phyloP scores from a whole-genome alignment of 1,139 yeast species.

The Taiozyma sp. region DNA sequence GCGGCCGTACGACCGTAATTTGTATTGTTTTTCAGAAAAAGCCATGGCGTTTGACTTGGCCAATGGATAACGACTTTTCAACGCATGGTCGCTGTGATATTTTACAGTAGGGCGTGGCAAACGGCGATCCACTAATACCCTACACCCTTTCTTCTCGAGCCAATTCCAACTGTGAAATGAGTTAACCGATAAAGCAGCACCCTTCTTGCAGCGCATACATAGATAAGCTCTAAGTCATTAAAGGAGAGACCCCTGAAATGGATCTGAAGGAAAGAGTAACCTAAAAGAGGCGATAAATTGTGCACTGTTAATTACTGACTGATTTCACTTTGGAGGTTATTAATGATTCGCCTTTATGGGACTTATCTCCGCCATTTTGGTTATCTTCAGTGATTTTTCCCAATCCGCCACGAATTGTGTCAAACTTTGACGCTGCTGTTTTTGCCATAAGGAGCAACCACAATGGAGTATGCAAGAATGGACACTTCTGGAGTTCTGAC shows the following conservation, averaged over 20 bases:
- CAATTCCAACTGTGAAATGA: no score
- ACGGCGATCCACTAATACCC: background rate
- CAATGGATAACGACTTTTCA: background rate
- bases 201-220: no score
- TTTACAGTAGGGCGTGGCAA: background rate
- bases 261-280: no score
- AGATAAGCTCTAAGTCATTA: no score
- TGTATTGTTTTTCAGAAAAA: background rate
- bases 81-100: background rate
- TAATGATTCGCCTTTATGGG: background rate
- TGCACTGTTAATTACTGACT: no score
- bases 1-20: background rate
- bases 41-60: background rate
- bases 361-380: background rate
- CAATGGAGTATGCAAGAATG: background rate
- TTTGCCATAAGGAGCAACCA: constrained; percentile 2
- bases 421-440: constrained; percentile 3
- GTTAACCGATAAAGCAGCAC: no score
- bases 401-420: constrained; percentile 1
- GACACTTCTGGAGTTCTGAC: background rate
- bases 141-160: no score
- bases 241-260: no score
- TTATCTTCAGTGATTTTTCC: background rate
- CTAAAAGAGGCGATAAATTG: no score
- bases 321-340: no score